phyloP scores from a whole-genome alignment of 257 asterid genomes.

The Forsythia suspensa region DNA sequence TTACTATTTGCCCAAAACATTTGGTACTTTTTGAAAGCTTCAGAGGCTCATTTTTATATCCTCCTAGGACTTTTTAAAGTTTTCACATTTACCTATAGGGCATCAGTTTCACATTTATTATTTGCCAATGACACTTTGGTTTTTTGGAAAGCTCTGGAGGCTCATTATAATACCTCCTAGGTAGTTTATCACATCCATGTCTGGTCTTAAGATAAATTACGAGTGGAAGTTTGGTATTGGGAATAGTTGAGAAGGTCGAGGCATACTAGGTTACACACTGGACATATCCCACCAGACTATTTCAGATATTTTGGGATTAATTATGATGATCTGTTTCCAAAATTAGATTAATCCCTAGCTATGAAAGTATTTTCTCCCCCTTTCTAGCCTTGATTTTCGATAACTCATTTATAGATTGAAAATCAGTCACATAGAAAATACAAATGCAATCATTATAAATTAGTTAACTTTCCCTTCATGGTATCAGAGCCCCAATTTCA shows the following conservation, averaged over 20 bases:
- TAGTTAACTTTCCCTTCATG: too few relatives aligned
- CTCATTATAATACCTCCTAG: not conserved
- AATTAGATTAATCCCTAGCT: not conserved
- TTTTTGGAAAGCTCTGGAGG: not conserved
- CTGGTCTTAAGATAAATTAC: not conserved
- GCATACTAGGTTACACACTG: not conserved
- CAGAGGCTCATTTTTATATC: not conserved
- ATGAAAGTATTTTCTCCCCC: not conserved
- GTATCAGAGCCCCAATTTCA: too few relatives aligned
- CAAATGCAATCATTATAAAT: too few relatives aligned
- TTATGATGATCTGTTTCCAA: not conserved
- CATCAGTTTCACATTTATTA: not conserved
- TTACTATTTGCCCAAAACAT: not conserved
- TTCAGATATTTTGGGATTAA: not conserved
- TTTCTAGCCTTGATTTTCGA: not conserved
- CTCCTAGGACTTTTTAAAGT: not conserved
- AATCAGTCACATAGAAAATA: too few relatives aligned
- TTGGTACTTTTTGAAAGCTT: not conserved
- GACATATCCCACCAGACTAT: not conserved
- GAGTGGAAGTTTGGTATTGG: too few relatives aligned
- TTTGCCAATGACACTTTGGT: not conserved
- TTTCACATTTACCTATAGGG: not conserved
- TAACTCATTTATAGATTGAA: not conserved
- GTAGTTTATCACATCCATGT: not conserved
- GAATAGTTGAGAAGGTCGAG: not conserved